These are phyloP conservation scores for Boletus rubescentipes DNA, from an alignment of 768 basidiomycete genomes.

Conservation along the genomic window DNA sequence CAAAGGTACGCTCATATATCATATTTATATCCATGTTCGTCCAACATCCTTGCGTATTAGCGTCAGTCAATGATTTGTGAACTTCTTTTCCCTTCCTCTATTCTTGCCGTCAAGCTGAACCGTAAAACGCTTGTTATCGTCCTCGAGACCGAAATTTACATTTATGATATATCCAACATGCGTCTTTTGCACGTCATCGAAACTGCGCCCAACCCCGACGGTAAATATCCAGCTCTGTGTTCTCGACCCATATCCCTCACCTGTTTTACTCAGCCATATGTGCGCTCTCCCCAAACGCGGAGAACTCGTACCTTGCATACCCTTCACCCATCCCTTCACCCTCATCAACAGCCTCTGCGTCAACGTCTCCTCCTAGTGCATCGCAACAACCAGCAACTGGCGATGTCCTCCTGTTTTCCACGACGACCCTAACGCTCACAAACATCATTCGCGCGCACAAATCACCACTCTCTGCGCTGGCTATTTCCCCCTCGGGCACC, in stretches of 20 bases:
- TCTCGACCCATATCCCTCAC: not conserved
- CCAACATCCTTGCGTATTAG: constrained; percentile 36
- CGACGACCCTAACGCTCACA: constrained; percentile 84
- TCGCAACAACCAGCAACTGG: constrained; percentile 52
- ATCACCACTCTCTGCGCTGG: constrained; percentile 82
- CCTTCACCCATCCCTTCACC: constrained; percentile 92
- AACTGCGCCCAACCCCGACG: constrained; percentile 93
- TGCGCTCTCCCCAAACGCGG: constrained; percentile 90
- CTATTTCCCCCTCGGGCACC: constrained; percentile 84
- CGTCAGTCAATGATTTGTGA: constrained; percentile 99
- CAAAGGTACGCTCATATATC: constrained; percentile 64
- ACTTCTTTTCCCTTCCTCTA: constrained; percentile 93
- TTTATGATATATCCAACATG: constrained; percentile 99
- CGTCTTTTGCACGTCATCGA: constrained; percentile 95
- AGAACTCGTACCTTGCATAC: constrained; percentile 93
- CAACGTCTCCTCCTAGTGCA: constrained; percentile 39
- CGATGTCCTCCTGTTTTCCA: constrained; percentile 94
- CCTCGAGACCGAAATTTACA: constrained; percentile 96
- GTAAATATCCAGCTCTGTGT: constrained; percentile 39
- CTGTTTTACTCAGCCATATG: constrained; percentile 70
- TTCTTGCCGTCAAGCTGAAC: constrained; percentile 97
- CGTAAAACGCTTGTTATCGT: constrained; percentile 95
- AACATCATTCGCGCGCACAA: constrained; percentile 99
- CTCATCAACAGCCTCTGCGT: constrained; percentile 48
- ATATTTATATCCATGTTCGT: constrained; percentile 2